Evolutionary conservation across 2,329 filamentous ascomycete species (phyloP).

Genomic region (Sclerotinia trifoliorum): DNA sequence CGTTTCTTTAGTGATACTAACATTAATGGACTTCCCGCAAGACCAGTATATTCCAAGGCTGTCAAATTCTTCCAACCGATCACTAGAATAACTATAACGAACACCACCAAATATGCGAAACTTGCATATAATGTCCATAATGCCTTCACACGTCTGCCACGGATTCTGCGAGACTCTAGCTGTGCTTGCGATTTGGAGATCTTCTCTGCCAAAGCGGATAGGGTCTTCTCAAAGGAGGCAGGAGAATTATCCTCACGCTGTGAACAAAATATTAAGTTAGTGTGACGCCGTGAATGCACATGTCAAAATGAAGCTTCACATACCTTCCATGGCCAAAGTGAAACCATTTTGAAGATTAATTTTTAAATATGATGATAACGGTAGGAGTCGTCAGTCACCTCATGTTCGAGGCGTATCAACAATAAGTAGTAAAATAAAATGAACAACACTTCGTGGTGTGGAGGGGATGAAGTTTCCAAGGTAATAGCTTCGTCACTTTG

Average conservation of each 20-base stretch:
- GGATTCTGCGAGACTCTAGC: constrained; percentile 71
- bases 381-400: constrained; percentile 21
- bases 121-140: constrained; percentile 88
- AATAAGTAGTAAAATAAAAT: background rate
- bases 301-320: constrained; percentile 36
- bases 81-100: constrained; percentile 77
- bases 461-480: constrained; percentile 1
- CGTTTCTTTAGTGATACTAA: constrained; percentile 46
- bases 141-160: constrained; percentile 74
- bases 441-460: background rate
- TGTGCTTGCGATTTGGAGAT: constrained; percentile 72
- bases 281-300: constrained; percentile 12
- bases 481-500: constrained; percentile 12
- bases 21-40: constrained; percentile 77
- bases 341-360: constrained; percentile 60
- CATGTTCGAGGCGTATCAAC: constrained; percentile 23
- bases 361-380: background rate
- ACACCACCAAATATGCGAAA: constrained; percentile 86
- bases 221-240: constrained; percentile 87
- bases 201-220: constrained; percentile 77
- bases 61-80: constrained; percentile 81
- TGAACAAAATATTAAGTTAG: constrained; percentile 17
- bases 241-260: constrained; percentile 79
- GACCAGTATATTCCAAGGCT: constrained; percentile 70
- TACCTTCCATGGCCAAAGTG: constrained; percentile 83